These are phyloP conservation scores for Eucommia ulmoides DNA, from an alignment of 257 asterid species.

Conservation along the genomic window DNA sequence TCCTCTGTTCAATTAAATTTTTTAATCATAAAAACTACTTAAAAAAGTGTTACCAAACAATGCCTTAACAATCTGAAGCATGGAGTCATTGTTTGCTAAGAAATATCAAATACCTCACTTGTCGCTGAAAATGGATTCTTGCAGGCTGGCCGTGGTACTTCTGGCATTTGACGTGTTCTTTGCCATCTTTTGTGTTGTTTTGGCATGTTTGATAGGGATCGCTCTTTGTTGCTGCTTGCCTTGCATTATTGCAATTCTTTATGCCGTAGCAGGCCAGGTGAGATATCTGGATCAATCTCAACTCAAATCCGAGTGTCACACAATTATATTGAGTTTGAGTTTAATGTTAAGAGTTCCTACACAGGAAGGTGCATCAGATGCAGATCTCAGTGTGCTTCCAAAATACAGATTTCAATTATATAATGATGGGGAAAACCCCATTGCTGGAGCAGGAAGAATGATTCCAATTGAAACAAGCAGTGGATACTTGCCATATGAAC, in stretches of 20 bases:
- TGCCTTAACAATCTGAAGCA: too few species aligned
- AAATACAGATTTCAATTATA: slow-evolving; percentile 55
- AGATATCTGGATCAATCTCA: too few species aligned
- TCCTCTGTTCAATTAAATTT: too few species aligned
- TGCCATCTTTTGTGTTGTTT: slow-evolving; percentile 86
- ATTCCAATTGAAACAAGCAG: slow-evolving; percentile 60
- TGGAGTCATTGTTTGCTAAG: too few species aligned
- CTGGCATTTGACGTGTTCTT: slow-evolving; percentile 96
- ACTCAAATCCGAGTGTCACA: too few species aligned
- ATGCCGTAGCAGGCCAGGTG: slow-evolving; percentile 99
- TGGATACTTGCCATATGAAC: slow-evolving; percentile 50
- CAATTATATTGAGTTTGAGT: too few species aligned
- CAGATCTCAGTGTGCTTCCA: slow-evolving; percentile 77
- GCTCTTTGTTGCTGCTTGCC: slow-evolving; percentile 99
- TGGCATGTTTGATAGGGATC: slow-evolving; percentile 83
- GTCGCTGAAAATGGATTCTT: too few species aligned
- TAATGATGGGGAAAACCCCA: slow-evolving; percentile 47
- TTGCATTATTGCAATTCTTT: slow-evolving; percentile 82
- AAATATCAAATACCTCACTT: too few species aligned
- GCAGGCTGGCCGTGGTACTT: slow-evolving; percentile 93
- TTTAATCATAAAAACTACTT: too few species aligned
- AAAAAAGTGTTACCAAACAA: too few species aligned
- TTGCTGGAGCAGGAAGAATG: slow-evolving; percentile 66
- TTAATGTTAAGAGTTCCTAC: too few species aligned
- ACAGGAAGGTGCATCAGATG: slow-evolving; percentile 98